Evolutionary conservation across 2,329 filamentous ascomycete genomes (phyloP), one percentile per base, ranked within the genome.

Genomic region (Colletotrichum sp.): DNA sequence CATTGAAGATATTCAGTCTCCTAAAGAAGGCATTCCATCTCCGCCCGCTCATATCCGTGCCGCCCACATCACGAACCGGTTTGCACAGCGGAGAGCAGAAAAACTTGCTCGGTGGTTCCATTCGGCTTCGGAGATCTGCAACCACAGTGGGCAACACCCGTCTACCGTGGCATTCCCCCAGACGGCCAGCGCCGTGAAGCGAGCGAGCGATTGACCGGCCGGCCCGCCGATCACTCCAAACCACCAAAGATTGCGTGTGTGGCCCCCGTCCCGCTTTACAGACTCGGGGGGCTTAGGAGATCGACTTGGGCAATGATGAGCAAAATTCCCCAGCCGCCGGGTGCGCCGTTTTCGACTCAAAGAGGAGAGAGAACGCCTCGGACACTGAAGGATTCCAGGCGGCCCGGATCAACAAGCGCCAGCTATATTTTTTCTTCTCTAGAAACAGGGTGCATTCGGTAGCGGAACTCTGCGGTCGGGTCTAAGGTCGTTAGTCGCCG

Each of bases 101-200:
- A 73, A 58, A 62, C 34, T 66, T 68, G 51, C 29, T 59, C 27
- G 31, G 43, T 54, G 31, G 54, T 66, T 24, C 18, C 43, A 66
- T 55, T 70, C 61, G 47, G 65, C 65, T 43, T 15, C 65, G 70
- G 66, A 38, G 66, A 72, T 69, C 65, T 68, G 57, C 65, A 34
- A 57, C 57, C 34, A 62, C 29, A 31, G 29, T 47, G 58, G 51
- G 29, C 21, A 62, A 34, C 36, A 21, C 38, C 62, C 62, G 62
- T 61, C 69, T 55, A 29, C 12, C 59, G 64, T 61, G 57, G 24
- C 38, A 59, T 43, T 61, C 57, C 69, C 70, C 65, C 65, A 69
- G 65, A 59, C 70, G 70, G 70, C 58, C 70, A 72, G 59, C 70
- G 66, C 70, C 70, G 59, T 64, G 59, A 58, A 69, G 58, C 62